These are phyloP conservation scores for Epichloe festucae DNA, from an alignment of 2,329 filamentous ascomycete species.

Conservation along the genomic window DNA sequence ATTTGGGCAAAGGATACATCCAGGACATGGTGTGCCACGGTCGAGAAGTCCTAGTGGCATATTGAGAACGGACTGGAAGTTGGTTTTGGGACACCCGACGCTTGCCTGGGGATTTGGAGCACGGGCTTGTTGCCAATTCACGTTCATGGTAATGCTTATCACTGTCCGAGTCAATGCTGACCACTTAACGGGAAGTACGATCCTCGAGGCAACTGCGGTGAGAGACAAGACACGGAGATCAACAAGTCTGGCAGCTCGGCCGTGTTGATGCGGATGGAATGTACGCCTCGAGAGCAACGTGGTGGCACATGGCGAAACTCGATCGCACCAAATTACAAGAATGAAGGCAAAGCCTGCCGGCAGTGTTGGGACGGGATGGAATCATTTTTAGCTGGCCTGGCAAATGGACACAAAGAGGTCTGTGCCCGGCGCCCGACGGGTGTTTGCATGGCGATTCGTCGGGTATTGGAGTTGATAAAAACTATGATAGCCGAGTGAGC, in stretches of 20 bases:
- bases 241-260: background rate
- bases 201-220: background rate
- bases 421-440: background rate
- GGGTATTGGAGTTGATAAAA: background rate
- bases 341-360: background rate
- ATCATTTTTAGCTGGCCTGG: no score
- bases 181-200: background rate
- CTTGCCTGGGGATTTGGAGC: background rate
- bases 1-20: background rate
- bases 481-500: background rate
- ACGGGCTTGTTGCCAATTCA: background rate
- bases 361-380: background rate
- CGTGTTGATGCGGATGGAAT: background rate
- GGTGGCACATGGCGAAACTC: no score
- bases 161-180: background rate
- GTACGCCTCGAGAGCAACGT: no score
- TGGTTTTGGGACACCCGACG: background rate
- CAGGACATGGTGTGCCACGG: background rate
- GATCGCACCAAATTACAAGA: no score
- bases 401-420: background rate
- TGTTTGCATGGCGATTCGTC: background rate
- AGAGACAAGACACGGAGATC: background rate
- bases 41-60: background rate
- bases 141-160: background rate
- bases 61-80: background rate